A percentile compares a stretch with the other conserved stretches of the same genome.
phyloP scores from a whole-genome alignment of 2,329 filamentous ascomycete species.

The Sclerotinia nivalis region DNA sequence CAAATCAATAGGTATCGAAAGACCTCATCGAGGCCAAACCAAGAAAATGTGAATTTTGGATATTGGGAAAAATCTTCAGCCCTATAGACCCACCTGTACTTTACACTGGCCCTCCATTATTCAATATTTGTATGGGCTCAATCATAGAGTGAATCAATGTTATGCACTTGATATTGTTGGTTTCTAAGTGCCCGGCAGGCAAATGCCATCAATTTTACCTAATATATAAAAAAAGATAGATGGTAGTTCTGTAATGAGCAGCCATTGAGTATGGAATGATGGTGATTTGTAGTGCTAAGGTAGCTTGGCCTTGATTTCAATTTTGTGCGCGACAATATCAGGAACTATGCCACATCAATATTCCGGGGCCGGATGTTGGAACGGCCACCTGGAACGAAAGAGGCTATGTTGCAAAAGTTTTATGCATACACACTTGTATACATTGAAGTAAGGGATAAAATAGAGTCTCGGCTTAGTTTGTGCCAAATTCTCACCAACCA shows the following conservation, averaged over 20 bases:
- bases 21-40: background rate
- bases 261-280: background rate
- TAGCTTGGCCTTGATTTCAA: background rate
- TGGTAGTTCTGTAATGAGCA: no score
- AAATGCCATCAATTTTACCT: background rate
- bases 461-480: background rate
- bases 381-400: background rate
- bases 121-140: background rate
- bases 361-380: background rate
- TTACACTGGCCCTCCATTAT: background rate
- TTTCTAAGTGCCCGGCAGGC: background rate
- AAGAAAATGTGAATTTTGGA: background rate
- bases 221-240: background rate
- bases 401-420: conserved; percentile 11
- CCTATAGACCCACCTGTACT: background rate
- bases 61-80: background rate
- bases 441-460: background rate
- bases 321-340: conserved; percentile 1
- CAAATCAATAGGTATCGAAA: background rate
- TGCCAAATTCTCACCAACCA: background rate
- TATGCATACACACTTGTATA: background rate
- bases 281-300: background rate
- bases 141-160: background rate
- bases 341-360: background rate
- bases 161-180: background rate